Base-by-base conservation (phyloP, 352 stramenopile species). In the Pythium guiyangense region DNA sequence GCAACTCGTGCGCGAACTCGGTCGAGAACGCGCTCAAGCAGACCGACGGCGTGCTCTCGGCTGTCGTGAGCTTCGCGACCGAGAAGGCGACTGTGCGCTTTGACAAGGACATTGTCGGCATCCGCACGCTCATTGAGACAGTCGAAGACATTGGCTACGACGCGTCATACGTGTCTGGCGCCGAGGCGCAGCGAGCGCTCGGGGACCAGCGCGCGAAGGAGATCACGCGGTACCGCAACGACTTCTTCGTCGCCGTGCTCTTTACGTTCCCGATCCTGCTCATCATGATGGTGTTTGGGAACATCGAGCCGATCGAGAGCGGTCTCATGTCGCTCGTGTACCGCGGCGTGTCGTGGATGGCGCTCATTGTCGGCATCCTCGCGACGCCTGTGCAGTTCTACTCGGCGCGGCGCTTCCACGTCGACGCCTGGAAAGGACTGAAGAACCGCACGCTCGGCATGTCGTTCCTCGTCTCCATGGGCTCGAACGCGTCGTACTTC, bases 381-480 rank as follows among this genome's bases (percentile, higher is more conserved):
- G 79, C 96, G 20, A 98, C 95, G 6, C 96, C 96, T 0, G 94
- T 99, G 34, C 96, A 99, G 69, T 98, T 99, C 67, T 87, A 91
- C 57, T 90, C 86, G 44, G 97, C 88, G 6, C 80, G 78, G 26
- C 84, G 86, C 46, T 99, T 99, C 66, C 98, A 99, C 71, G 64
- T 92, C 12, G 91, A 97, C 62, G 88, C 96, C 10, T 98, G 88
- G 69, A 93, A 98, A 57, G 90, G 84, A 3, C 63, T 98, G 26
- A 80, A 88, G 63, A 90, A 96, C 54, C 74, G 90, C 34, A 74
- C 87, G 49, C 72, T 98, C 9, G 96, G 96, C 27, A 99, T 99
- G 97, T 96, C 97, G 50, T 98, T 99, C 57, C 73, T 99, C 18
- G 92, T 99, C 17, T 96, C 92, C 0, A 92, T 98, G 74, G 97